These are phyloP conservation scores for Escallonia rubra DNA, from an alignment of 129 eudicot species.

Conservation along the genomic window DNA sequence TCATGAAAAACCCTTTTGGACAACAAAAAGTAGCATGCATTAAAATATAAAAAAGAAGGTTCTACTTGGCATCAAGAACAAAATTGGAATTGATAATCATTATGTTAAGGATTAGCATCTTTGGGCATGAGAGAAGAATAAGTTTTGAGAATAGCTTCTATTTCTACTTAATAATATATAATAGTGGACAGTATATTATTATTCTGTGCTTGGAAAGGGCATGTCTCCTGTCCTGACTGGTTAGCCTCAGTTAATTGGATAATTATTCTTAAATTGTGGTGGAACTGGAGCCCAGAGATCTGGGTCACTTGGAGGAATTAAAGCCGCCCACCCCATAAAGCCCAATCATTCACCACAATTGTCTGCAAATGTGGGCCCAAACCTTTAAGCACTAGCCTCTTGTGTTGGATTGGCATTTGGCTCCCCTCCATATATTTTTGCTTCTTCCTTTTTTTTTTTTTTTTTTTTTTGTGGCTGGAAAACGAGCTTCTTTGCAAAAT, in stretches of 20 bases:
- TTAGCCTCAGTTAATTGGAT: no score
- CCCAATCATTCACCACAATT: conserved; percentile 17
- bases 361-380: background rate
- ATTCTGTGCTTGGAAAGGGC: no score
- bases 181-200: no score
- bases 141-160: background rate
- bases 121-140: background rate
- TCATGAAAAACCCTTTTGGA: background rate
- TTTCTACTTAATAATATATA: background rate
- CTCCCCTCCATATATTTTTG: no score
- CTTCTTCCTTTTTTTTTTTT: no score
- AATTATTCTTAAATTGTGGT: background rate
- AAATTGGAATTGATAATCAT: background rate
- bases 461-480: no score
- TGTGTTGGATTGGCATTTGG: no score
- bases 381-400: no score
- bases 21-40: background rate
- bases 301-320: background rate
- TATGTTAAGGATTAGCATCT: background rate
- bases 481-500: no score
- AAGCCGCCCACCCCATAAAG: conserved; percentile 7
- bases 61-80: background rate
- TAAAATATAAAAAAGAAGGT: conserved; percentile 1
- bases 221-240: background rate
- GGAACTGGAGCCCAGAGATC: conserved; percentile 22